Conservation (phyloP, 2,329 filamentous ascomycete species). For the Metarhizium brunneum region DNA sequence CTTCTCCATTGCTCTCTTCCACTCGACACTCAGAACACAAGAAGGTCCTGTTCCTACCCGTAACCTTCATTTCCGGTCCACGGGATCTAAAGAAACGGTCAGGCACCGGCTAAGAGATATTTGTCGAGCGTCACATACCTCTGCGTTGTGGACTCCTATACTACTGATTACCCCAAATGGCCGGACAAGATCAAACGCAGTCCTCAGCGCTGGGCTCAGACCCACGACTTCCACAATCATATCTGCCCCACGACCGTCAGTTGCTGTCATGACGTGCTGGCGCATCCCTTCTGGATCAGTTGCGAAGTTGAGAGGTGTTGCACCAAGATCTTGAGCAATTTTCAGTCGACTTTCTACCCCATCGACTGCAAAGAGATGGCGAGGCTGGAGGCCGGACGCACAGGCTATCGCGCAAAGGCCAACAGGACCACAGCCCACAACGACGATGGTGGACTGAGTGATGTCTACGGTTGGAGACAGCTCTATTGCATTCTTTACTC, state of each 20-base stretch:
- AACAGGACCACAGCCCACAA: constrained; percentile 79
- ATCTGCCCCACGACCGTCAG: constrained; percentile 75
- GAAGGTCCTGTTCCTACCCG: constrained; percentile 25
- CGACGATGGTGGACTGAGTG: constrained; percentile 57
- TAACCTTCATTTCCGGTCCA: constrained; percentile 58
- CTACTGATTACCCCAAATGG: constrained; percentile 67
- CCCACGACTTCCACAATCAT: constrained; percentile 75
- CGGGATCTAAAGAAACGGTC: constrained; percentile 42
- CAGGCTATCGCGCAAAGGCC: constrained; percentile 77
- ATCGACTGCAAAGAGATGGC: constrained; percentile 70
- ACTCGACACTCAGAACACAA: neutral
- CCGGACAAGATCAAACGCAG: constrained; percentile 61
- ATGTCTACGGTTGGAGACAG: constrained; percentile 33
- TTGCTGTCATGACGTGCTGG: constrained; percentile 62
- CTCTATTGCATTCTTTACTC: constrained; percentile 67
- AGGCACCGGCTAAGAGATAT: no score
- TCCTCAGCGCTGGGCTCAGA: constrained; percentile 56
- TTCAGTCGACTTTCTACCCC: constrained; percentile 66
- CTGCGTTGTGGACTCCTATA: constrained; percentile 66
- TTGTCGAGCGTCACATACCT: constrained; percentile 33
- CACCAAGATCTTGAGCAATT: constrained; percentile 63
- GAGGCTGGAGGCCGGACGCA: constrained; percentile 65
- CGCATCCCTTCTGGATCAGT: constrained; percentile 53
- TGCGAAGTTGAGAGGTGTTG: constrained; percentile 73
- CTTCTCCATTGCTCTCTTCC: neutral